Evolutionary conservation across 2,329 filamentous ascomycete species (phyloP), one percentile per base, ranked within the genome.

Genomic region (Fusarium sulawesiense): DNA sequence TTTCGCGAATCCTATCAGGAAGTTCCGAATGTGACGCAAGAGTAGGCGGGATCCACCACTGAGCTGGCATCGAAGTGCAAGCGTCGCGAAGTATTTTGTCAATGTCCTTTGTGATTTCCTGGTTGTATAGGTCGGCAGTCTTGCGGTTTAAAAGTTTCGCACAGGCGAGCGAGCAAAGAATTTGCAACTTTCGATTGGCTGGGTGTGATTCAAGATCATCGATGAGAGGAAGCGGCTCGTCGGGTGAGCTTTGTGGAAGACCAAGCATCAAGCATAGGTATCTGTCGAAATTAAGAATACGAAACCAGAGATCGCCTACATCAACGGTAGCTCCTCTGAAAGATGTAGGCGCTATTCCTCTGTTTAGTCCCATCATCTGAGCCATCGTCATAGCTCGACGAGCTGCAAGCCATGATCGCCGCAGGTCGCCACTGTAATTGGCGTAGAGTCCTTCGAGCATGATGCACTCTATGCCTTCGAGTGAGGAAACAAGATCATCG

Each of bases 391-490:
- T 76, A 2, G 81, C 84, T 23, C 83, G 79, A 5, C 85, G 81
- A 37, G 78, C 78, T 0, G 78, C 76, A 6, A 86, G 68, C 83
- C 83, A 87, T 0, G 83, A 78, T 1, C 79, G 77, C 0, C 83
- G 80, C 4, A 86, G 76, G 29, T 83, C 80, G 2, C 86, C 86
- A 0, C 75, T 73, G 29, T 86, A 86, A 29, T 81, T 82, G 9
- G 83, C 77, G 66, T 82, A 85, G 23, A 85, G 76, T 14, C 78
- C 79, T 64, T 86, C 82, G 0, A 87, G 76, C 67, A 86, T 78
- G n/a, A 88, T 67, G 54, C 83, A 85, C 61, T 87, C 83, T 8
- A 87, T 72, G 1, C 84, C 83, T 55, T 87, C 84, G 2, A 86
- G 41, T 0, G 80, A 83, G 25, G 75, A 77, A 0, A 83, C 70